These are phyloP conservation scores for Uronychia binucleata DNA, from an alignment of 73 alveolate genomes.

Conservation along the genomic window DNA sequence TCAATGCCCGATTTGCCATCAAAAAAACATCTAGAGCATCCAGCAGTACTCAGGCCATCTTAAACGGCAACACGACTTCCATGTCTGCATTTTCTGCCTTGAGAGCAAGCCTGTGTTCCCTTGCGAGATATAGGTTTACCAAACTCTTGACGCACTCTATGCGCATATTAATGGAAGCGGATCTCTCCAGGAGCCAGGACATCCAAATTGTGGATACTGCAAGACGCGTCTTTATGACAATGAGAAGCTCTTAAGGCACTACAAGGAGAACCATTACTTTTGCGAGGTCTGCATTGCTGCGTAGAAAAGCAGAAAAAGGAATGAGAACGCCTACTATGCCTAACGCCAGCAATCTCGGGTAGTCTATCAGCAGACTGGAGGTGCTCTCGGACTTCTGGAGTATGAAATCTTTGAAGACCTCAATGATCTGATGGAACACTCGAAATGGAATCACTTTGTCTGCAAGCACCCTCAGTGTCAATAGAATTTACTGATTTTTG, in stretches of 20 bases:
- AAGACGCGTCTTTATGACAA: not conserved
- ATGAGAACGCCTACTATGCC: not conserved
- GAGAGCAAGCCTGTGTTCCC: not conserved
- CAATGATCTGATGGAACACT: not conserved
- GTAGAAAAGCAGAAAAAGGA: not conserved
- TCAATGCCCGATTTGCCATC: not conserved
- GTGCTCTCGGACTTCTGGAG: not conserved
- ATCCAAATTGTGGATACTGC: not conserved
- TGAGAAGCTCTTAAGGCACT: not conserved
- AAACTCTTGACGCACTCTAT: not conserved
- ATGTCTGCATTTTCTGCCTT: not conserved
- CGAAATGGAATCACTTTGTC: not conserved
- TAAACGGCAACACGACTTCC: not conserved
- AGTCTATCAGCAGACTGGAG: not conserved
- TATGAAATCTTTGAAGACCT: not conserved
- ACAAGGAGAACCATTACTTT: not conserved
- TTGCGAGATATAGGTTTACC: not conserved
- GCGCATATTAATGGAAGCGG: not conserved
- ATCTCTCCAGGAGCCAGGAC: not conserved
- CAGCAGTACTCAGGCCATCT: not conserved
- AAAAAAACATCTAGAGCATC: not conserved
- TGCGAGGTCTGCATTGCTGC: not conserved
- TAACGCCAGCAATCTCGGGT: not conserved
- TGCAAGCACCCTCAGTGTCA: not conserved
- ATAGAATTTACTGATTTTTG: not conserved